Evolutionary conservation across 169 alveolate genomes (phyloP).

Genomic region (Babesia sp.): DNA sequence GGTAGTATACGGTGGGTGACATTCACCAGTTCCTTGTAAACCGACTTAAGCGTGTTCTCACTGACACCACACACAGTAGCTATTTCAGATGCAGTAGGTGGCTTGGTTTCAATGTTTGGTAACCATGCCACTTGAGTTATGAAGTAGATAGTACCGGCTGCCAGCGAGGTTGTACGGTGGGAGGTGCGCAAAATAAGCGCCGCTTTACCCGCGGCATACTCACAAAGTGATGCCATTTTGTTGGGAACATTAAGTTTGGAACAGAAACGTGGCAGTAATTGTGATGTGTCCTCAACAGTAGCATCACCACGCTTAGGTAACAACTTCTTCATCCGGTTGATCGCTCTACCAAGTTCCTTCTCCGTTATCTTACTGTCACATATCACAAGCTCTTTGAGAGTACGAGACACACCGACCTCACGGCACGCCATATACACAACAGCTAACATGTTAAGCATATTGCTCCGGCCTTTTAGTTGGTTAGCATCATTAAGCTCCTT

Average conservation of each 20-base stretch:
- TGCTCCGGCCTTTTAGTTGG: slow-evolving; percentile 71
- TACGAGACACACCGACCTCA: slow-evolving; percentile 86
- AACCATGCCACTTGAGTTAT: slow-evolving; percentile 61
- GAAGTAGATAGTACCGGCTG: slow-evolving; percentile 81
- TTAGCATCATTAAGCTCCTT: slow-evolving; percentile 71
- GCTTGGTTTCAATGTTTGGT: slow-evolving; percentile 16
- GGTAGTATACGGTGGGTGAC: slow-evolving; percentile 68
- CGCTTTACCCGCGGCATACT: slow-evolving; percentile 76
- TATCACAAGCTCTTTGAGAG: slow-evolving; percentile 80
- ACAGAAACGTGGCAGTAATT: slow-evolving; percentile 77
- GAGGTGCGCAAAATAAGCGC: slow-evolving; percentile 73
- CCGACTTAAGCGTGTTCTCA: slow-evolving; percentile 68
- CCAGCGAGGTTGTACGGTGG: slow-evolving; percentile 82
- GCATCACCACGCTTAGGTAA: slow-evolving; percentile 81
- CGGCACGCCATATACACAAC: slow-evolving; percentile 86
- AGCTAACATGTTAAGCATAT: slow-evolving; percentile 78
- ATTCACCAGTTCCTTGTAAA: slow-evolving; percentile 67
- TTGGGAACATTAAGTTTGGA: slow-evolving; percentile 68
- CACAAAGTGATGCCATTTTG: slow-evolving; percentile 74
- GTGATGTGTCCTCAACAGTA: slow-evolving; percentile 76
- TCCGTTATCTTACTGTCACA: slow-evolving; percentile 82
- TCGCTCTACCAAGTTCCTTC: slow-evolving; percentile 85
- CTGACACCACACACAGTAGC: slow-evolving; percentile 73
- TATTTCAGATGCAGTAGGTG: slow-evolving; percentile 56
- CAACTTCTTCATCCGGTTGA: slow-evolving; percentile 81